phyloP scores from a whole-genome alignment of 2,329 filamentous ascomycete species.

The Pyrenophora tritici-repentis region DNA sequence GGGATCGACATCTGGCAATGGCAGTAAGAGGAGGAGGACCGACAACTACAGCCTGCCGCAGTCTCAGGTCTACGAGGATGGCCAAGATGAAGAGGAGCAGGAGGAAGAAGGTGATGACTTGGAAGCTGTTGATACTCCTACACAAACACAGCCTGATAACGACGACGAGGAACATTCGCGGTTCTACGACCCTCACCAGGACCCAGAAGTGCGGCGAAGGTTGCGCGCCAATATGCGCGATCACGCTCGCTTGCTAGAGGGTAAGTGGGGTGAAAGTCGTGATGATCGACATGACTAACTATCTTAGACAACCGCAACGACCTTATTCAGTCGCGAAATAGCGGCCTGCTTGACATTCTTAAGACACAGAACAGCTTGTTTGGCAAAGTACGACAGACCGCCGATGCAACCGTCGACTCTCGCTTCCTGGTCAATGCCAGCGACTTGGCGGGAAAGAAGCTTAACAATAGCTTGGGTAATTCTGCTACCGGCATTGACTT shows the following conservation, averaged over 20 bases:
- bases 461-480: slow-evolving; percentile 74
- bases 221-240: slow-evolving; percentile 73
- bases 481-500: slow-evolving; percentile 77
- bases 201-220: slow-evolving; percentile 71
- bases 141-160: slow-evolving; percentile 4
- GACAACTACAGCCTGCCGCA: slow-evolving; percentile 37
- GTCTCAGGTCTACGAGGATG: slow-evolving; percentile 13
- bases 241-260: slow-evolving; percentile 65
- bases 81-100: slow-evolving; percentile 17
- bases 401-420: slow-evolving; percentile 88
- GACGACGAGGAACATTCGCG: slow-evolving; percentile 18
- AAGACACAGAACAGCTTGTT: slow-evolving; percentile 68
- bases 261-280: slow-evolving; percentile 28
- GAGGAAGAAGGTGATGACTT: slow-evolving; percentile 25
- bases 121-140: slow-evolving; percentile 13
- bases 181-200: slow-evolving; percentile 82
- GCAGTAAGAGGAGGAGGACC: slow-evolving; percentile 53
- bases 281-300: slow-evolving; percentile 21
- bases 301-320: slow-evolving; percentile 72
- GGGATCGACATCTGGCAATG: slow-evolving; percentile 36
- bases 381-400: slow-evolving; percentile 78
- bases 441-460: slow-evolving; percentile 79
- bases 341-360: slow-evolving; percentile 69
- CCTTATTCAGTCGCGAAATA: slow-evolving; percentile 65
- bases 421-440: slow-evolving; percentile 80